Evolutionary conservation across 257 asterid genomes (phyloP), one percentile per base, ranked within the genome.

Genomic region (Cordia subcordata): DNA sequence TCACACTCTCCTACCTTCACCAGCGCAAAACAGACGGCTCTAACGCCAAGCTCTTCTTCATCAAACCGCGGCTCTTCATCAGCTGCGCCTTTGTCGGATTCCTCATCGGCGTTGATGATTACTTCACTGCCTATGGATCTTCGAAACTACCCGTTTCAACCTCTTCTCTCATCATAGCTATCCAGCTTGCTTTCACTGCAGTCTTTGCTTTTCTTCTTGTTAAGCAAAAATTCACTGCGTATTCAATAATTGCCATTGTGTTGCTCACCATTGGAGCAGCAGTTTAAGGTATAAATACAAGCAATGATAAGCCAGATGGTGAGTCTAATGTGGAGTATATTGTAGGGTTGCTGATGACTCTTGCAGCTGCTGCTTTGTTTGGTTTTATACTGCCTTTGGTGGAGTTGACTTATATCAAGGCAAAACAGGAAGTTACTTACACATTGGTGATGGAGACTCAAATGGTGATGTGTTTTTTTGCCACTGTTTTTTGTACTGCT

Each of bases 361-460:
- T 75, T 1, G 63, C 15, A 1, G 74, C 77, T 11, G 73, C 81
- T 35, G 65, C 59, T 0, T 57, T 72, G 50, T 57, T 56, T n/a
- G 77, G 74, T 10, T 58, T 67, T 64, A 49, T 72, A 5, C 15
- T 75, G 52, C 81, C 81, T 12, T n/a, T 67, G 58, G 65, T 75
- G 37, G 77, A 75, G 55, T 11, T 66, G 65, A 35, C 64, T 33
- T 75, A 75, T 13, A 39, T 12, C n/a, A 70, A 66, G 63, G 72
- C 81, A 0, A 63, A 75, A 39, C 65, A 58, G 35, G 61, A 42
- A 0, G 52, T 67, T 5, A 66, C 62, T 15, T 75, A 70, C 4
- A 70, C 71, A 0, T 54, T 75, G 77, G 74, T 75, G 17, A 12
- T 75, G 71, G 81, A 75, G 53, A 27, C 67, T 63, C 74, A 75